Conservation (phyloP, 2,329 filamentous ascomycete species). For the Purpureocillium takamizusanense region DNA sequence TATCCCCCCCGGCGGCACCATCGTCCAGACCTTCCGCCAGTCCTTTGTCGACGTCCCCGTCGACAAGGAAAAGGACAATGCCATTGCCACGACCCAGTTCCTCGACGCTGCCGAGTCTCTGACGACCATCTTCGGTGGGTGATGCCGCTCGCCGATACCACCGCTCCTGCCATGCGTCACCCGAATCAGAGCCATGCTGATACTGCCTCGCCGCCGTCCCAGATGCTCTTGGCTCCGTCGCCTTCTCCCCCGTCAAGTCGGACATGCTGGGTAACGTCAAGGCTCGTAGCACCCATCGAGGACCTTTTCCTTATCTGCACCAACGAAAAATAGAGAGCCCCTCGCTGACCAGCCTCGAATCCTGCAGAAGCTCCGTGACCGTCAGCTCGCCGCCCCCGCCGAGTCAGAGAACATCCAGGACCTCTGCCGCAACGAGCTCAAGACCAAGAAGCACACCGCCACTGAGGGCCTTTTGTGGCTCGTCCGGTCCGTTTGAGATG, state of each 20-base stretch:
- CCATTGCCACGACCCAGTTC: slow-evolving; percentile 76
- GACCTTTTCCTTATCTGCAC: no score
- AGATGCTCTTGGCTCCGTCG: slow-evolving; percentile 60
- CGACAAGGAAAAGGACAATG: slow-evolving; percentile 63
- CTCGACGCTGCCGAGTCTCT: slow-evolving; percentile 84
- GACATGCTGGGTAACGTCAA: slow-evolving; percentile 90
- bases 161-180: no score
- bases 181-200: no score
- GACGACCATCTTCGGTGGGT: slow-evolving; percentile 75
- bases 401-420: slow-evolving; percentile 80
- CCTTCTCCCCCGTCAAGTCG: slow-evolving; percentile 83
- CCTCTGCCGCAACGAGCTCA: slow-evolving; percentile 79
- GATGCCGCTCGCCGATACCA: no score
- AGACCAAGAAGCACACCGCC: slow-evolving; percentile 79
- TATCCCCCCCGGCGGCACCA: slow-evolving; percentile 61
- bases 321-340: no score
- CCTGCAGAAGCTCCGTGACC: slow-evolving; percentile 74
- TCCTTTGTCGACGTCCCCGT: slow-evolving; percentile 80
- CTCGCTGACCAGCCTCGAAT: no score
- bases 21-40: slow-evolving; percentile 75
- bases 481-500: no score
- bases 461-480: slow-evolving; percentile 90
- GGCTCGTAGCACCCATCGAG: slow-evolving; percentile 46
- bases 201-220: no score
- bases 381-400: slow-evolving; percentile 66